phyloP scores from a whole-genome alignment of 2,329 filamentous ascomycete genomes.

The Parastagonospora avenae region DNA sequence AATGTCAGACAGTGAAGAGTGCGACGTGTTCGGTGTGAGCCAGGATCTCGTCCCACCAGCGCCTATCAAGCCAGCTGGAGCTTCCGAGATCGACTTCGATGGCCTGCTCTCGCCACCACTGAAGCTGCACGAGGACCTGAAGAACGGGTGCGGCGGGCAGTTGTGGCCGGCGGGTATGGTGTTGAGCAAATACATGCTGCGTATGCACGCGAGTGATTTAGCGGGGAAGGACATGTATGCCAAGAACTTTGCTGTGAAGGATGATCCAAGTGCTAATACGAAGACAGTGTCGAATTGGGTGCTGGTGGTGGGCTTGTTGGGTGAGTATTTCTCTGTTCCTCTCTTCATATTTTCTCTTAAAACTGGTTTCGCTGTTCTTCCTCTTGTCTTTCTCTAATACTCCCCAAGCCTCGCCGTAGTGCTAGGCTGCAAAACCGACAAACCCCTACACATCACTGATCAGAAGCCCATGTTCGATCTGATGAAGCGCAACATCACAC shows the following conservation, averaged over 20 bases:
- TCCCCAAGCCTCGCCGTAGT: constrained; percentile 61
- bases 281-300: constrained; percentile 79
- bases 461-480: constrained; percentile 82
- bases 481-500: constrained; percentile 83
- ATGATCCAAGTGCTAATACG: constrained; percentile 15
- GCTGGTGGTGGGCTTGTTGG: constrained; percentile 88
- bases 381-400: background rate
- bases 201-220: constrained; percentile 69
- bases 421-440: constrained; percentile 58
- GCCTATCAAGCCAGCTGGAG: constrained; percentile 57
- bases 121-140: constrained; percentile 81
- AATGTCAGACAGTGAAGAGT: constrained; percentile 39
- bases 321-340: constrained; percentile 32
- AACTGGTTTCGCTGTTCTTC: background rate
- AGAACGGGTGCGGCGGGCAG: constrained; percentile 87
- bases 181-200: constrained; percentile 82
- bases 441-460: constrained; percentile 81
- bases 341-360: background rate
- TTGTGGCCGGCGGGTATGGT: constrained; percentile 95
- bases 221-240: constrained; percentile 71
- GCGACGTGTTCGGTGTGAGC: constrained; percentile 51
- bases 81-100: constrained; percentile 68
- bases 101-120: constrained; percentile 73
- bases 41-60: constrained; percentile 63
- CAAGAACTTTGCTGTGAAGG: background rate